Percentiles rank a stretch among this genome's conserved stretches.
Evolutionary conservation across 139 green algal species (phyloP).

Genomic region (Volvox reticuliferus): DNA sequence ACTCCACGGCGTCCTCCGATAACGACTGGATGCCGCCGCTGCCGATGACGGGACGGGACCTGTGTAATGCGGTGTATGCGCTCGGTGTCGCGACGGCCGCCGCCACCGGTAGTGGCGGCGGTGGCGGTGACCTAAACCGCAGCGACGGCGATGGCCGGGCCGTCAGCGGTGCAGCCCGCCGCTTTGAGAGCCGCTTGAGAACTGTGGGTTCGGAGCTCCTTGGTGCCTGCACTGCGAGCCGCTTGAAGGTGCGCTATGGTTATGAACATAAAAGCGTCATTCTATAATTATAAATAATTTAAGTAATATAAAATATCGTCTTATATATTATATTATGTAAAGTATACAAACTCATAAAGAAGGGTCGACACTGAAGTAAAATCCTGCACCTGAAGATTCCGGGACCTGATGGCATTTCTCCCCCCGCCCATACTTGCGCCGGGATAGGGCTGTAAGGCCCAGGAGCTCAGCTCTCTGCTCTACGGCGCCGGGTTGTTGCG

Average conservation of each 20-base stretch:
- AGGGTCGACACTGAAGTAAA: no score
- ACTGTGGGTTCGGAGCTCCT: neutral
- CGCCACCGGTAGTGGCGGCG: neutral
- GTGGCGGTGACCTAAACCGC: neutral
- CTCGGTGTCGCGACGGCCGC: neutral
- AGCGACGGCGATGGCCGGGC: neutral
- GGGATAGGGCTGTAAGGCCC: neutral
- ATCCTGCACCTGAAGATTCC: no score
- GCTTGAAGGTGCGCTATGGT: neutral
- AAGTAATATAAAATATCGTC: no score
- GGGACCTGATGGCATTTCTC: no score
- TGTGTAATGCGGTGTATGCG: constrained; percentile 28
- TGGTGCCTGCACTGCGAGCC: neutral
- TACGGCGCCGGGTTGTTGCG: constrained; percentile 21
- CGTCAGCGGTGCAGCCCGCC: neutral
- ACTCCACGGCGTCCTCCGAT: neutral
- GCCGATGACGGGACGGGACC: constrained; percentile 4
- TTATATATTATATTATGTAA: no score
- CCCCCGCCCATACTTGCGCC: neutral
- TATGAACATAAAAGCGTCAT: no score
- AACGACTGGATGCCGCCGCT: neutral
- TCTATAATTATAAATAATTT: no score
- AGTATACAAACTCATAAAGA: no score
- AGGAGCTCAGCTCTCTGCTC: constrained; percentile 23
- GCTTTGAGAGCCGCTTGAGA: neutral